Base-by-base conservation (phyloP, 352 stramenopile genomes). In the Phytophthora podocarpi region DNA sequence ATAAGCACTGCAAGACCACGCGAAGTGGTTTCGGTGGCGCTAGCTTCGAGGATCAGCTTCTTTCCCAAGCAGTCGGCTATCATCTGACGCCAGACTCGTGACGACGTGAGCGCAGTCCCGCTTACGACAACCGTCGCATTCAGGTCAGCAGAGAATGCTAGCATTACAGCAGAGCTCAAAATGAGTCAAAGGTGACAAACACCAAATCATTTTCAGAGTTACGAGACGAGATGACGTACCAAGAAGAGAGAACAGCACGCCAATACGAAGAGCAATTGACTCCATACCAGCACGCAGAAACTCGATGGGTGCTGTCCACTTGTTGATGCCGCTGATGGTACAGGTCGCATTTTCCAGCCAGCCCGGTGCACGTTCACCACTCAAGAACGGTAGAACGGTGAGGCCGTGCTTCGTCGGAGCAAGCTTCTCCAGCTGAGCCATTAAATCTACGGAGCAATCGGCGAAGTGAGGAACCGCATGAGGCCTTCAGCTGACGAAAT, bases 331-430 rank as follows among this genome's bases (percentile, higher is more conserved):
- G 15, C 78, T 89, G 55, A 98, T 97, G 4, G 89, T 88, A 46
- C 90, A 97, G 3, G 79, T 90, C 10, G 96, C 94, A 52, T 96
- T 83, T 26, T 89, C 87, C 42, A 91, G 73, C 91, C 90, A 98
- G 0, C 93, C 96, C 12, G 93, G 96, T n/a, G 92, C 90, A 34
- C 96, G 82, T 69, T 98, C 96, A 12, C 87, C 96, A 40, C 91
- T 96, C 13, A 98, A 56, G 64, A 98, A 98, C 4, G 96, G 96
- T 54, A 98, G 73, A 45, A 98, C 70, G 12, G 75, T 88, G n/a
- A 98, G 65, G 11, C 70, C 73, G 51, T 97, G 90, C 45, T 75
- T 61, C 1, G 66, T 80, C 1, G 89, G 83, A 21, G 53, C 47
- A n/a, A 90, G 47, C 21, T 85, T 76, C 15, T 84, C 70, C 15